A percentile compares a stretch with the other conserved stretches of the same genome.
phyloP scores from a whole-genome alignment of 805 yeast genomes.

The Yamadazyma scolyti region DNA sequence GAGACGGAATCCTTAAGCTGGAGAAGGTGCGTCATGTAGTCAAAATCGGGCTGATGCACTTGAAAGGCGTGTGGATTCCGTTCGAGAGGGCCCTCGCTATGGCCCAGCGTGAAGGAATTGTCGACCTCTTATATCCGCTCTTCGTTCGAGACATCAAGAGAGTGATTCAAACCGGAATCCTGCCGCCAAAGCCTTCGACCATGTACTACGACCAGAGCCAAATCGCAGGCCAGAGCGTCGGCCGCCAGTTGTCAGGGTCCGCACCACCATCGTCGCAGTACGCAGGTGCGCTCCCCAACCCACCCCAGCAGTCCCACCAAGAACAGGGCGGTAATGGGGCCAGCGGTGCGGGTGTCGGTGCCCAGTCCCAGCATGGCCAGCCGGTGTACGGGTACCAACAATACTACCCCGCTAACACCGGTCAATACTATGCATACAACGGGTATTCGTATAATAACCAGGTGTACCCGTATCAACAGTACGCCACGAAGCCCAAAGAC shows the following conservation, averaged over 20 bases:
- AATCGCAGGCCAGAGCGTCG: too few relatives aligned
- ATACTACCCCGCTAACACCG: conserved; percentile 15
- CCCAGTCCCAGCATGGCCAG: too few relatives aligned
- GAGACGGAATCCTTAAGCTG: conserved; percentile 79
- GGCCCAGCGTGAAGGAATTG: conserved; percentile 77
- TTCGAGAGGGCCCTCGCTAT: conserved; percentile 76
- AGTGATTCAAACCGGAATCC: conserved; percentile 44
- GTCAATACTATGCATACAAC: conserved; percentile 19
- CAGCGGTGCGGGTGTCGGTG: too few relatives aligned
- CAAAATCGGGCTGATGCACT: conserved; percentile 82
- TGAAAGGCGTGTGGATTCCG: conserved; percentile 90
- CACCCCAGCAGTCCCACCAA: too few relatives aligned
- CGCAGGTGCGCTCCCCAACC: too few relatives aligned
- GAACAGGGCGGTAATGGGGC: too few relatives aligned
- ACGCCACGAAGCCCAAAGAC: conserved; percentile 8
- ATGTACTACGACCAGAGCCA: too few relatives aligned
- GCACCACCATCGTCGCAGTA: too few relatives aligned
- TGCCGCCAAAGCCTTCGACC: conserved; percentile 24
- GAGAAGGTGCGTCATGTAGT: conserved; percentile 78
- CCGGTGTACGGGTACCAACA: conserved; percentile 21
- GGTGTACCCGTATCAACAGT: conserved; percentile 10
- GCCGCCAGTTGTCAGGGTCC: too few relatives aligned
- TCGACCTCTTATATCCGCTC: conserved; percentile 61
- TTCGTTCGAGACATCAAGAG: conserved; percentile 72
- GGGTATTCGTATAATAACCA: conserved; percentile 11